Base-by-base conservation (phyloP, 2,329 filamentous ascomycete species). In the Onygena corvina region DNA sequence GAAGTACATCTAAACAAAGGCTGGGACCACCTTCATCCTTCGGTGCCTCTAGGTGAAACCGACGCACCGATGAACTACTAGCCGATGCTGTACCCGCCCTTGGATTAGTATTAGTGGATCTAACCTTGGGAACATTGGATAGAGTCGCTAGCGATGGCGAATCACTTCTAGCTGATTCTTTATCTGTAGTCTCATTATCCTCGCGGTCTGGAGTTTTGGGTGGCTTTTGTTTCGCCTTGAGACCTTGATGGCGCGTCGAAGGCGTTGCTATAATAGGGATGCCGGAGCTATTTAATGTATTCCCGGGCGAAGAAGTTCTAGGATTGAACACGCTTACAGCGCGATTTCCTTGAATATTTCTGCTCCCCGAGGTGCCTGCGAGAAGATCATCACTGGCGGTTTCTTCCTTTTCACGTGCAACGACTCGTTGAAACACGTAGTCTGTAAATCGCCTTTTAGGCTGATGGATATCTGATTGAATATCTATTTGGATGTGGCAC, bases 371-470 rank as follows among this genome's bases (percentile, higher is more conserved):
- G 25, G 18, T 5, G 20, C 18, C 36, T 3, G 36, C 12, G 20
- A 21, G 12, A 12, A 12, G 9, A 12, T 12, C 36, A 20, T 12
- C 36, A 11, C 18, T 23, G 11, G 18, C 9, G 36, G 3, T 11
- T 12, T 25, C 36, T 18, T n/a, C 16, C 7, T n/a, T 23, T 25
- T 49, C 54, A 50, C 53, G 56, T 47, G 59, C 54, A 23, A 61
- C 60, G 40, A 72, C 62, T 40, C 69, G 62, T 50, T 71, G 66
- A 52, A 72, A 72, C 54, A 70, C 63, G 54, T 69, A 72, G 57
- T 72, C 68, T 42, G 69, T 71, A 52, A 70, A 70, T n/a, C 70
- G 66, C 45, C 69, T 64, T 55, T 71, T 72, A n/a, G 62, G 67
- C 53, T 68, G 67, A 46, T 65, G 68, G 9, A 65, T 54, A 46